These are phyloP conservation scores for Henningerozyma blattae DNA, from an alignment of 805 yeast genomes.

Conservation along the genomic window DNA sequence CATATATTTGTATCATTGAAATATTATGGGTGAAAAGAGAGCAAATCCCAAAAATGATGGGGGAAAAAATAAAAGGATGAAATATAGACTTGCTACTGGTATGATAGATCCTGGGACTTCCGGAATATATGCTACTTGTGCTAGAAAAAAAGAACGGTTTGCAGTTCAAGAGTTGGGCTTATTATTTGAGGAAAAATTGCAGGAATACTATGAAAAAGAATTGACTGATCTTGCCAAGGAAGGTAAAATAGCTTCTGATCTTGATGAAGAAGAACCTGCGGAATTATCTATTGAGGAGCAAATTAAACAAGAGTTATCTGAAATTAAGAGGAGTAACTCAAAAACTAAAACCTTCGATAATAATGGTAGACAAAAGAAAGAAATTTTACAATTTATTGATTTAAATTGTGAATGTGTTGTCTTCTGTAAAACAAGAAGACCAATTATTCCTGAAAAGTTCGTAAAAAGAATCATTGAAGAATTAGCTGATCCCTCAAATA, in stretches of 20 bases:
- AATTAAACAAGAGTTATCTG: slow-evolving; percentile 58
- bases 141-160: slow-evolving; percentile 63
- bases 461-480: slow-evolving; percentile 56
- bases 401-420: slow-evolving; percentile 74
- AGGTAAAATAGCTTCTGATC: slow-evolving; percentile 9
- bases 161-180: slow-evolving; percentile 63
- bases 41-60: neutral
- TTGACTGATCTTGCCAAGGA: slow-evolving; percentile 12
- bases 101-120: slow-evolving; percentile 68
- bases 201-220: slow-evolving; percentile 33
- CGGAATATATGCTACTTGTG: slow-evolving; percentile 86
- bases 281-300: slow-evolving; percentile 63
- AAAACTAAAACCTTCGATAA: slow-evolving; percentile 21
- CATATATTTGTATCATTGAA: no score
- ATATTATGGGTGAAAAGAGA: neutral
- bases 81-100: slow-evolving; percentile 22
- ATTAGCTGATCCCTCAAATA: slow-evolving; percentile 31
- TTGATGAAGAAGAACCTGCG: slow-evolving; percentile 20
- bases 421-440: slow-evolving; percentile 69
- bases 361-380: slow-evolving; percentile 25
- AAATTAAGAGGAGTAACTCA: slow-evolving; percentile 31
- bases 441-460: slow-evolving; percentile 66
- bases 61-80: neutral
- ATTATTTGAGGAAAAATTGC: slow-evolving; percentile 43
- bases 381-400: slow-evolving; percentile 44